Percentiles rank a stretch among this genome's conserved stretches.
Conservation (phyloP, 495 filamentous ascomycete genomes). For the Pyrenula aspistea region DNA sequence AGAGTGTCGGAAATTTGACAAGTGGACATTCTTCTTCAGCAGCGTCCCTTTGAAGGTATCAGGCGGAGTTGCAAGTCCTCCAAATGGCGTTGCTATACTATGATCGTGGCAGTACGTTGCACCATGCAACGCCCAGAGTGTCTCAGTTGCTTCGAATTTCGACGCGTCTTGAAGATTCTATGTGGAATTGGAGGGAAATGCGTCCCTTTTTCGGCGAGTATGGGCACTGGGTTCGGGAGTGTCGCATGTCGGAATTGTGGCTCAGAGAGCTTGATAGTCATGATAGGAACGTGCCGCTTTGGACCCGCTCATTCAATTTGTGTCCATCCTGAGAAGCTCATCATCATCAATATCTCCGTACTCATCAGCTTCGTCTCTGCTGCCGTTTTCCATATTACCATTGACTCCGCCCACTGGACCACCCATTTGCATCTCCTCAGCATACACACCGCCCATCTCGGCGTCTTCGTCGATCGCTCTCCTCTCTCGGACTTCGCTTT, state of each 20-base stretch:
- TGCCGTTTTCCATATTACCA: constrained; percentile 10
- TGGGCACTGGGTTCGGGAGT: too few relatives aligned
- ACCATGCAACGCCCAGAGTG: too few relatives aligned
- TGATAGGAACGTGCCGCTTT: neutral
- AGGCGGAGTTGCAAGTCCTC: constrained; percentile 42
- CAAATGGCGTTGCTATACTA: constrained; percentile 37
- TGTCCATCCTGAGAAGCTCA: constrained; percentile 2
- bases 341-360: neutral
- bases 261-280: too few relatives aligned
- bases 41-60: constrained; percentile 43
- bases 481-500: neutral
- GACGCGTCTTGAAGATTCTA: too few relatives aligned
- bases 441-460: neutral
- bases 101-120: constrained; percentile 12
- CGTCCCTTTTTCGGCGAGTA: too few relatives aligned
- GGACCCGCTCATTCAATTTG: constrained; percentile 1
- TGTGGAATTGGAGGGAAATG: too few relatives aligned
- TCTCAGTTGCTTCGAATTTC: too few relatives aligned
- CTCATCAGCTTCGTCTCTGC: neutral
- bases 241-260: too few relatives aligned
- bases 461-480: neutral
- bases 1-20: constrained; percentile 27
- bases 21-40: constrained; percentile 41
- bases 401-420: neutral
- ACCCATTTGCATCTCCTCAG: neutral